These are phyloP conservation scores for Aspergillus latus DNA, from an alignment of 2,329 filamentous ascomycete genomes.

Conservation along the genomic window DNA sequence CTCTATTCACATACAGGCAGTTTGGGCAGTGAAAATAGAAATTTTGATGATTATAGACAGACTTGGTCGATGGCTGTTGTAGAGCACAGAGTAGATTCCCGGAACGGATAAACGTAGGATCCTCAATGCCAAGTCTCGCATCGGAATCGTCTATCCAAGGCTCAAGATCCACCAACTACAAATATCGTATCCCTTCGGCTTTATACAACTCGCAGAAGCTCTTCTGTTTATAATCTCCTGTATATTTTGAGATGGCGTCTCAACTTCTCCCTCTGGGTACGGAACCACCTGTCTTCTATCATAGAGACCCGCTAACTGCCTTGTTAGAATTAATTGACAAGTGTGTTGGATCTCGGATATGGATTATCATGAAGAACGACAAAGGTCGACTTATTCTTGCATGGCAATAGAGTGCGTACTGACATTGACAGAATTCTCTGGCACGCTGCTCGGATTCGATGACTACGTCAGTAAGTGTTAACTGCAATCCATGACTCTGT, in stretches of 20 bases:
- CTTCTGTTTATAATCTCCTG: background rate
- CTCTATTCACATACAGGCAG: no score
- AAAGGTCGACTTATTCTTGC: constrained; percentile 64
- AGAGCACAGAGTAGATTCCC: background rate
- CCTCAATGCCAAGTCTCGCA: constrained; percentile 22
- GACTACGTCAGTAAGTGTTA: constrained; percentile 95
- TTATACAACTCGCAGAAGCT: background rate
- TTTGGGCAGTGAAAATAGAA: no score
- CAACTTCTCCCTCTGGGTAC: constrained; percentile 71
- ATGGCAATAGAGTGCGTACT: constrained; percentile 6
- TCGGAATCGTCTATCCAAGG: constrained; percentile 23
- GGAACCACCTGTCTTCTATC: constrained; percentile 21
- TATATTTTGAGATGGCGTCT: constrained; percentile 59
- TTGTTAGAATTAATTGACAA: constrained; percentile 91
- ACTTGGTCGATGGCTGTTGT: no score
- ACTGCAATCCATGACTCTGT: constrained; percentile 1
- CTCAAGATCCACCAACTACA: constrained; percentile 15
- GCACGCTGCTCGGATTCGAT: constrained; percentile 91
- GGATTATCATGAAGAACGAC: constrained; percentile 99
- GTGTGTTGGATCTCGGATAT: constrained; percentile 95
- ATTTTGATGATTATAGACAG: no score
- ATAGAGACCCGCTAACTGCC: constrained; percentile 22
- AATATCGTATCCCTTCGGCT: constrained; percentile 20
- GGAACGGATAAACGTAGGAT: constrained; percentile 24
- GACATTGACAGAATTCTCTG: constrained; percentile 75